These are phyloP conservation scores for Nakazawaea anatomiae DNA, from an alignment of 805 yeast genomes.

Conservation along the genomic window DNA sequence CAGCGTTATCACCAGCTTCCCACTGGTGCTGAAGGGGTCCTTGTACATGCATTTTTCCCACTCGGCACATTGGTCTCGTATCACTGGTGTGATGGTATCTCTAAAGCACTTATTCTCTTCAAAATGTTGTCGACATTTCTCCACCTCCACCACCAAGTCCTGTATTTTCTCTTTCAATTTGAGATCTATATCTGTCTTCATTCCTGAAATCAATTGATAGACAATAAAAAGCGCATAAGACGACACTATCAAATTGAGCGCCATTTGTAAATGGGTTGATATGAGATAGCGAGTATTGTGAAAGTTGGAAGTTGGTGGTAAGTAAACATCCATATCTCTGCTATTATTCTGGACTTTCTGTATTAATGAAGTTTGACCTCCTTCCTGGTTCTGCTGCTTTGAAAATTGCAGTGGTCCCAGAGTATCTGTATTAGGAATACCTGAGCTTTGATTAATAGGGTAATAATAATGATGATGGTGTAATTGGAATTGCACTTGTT, in stretches of 20 bases:
- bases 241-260: constrained; percentile 42
- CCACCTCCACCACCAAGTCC: constrained; percentile 44
- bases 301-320: constrained; percentile 58
- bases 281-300: constrained; percentile 47
- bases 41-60: constrained; percentile 68
- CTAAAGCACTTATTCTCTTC: constrained; percentile 52
- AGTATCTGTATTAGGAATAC: not conserved
- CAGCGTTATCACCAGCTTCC: constrained; percentile 39
- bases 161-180: constrained; percentile 43
- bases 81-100: constrained; percentile 49
- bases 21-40: constrained; percentile 35
- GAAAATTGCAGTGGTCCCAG: not conserved
- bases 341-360: too few species aligned
- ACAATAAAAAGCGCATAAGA: constrained; percentile 38
- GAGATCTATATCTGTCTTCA: constrained; percentile 47
- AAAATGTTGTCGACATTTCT: constrained; percentile 46
- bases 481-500: constrained; percentile 23
- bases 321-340: constrained; percentile 5
- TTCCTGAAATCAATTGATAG: constrained; percentile 37
- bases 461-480: constrained; percentile 44
- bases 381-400: too few species aligned
- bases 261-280: constrained; percentile 56
- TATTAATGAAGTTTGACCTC: too few species aligned
- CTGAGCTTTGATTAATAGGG: constrained; percentile 9
- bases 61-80: constrained; percentile 47